Evolutionary conservation across 2,329 filamentous ascomycete genomes (phyloP), one percentile per base, ranked within the genome.

Genomic region (Colletotrichum acutatum): DNA sequence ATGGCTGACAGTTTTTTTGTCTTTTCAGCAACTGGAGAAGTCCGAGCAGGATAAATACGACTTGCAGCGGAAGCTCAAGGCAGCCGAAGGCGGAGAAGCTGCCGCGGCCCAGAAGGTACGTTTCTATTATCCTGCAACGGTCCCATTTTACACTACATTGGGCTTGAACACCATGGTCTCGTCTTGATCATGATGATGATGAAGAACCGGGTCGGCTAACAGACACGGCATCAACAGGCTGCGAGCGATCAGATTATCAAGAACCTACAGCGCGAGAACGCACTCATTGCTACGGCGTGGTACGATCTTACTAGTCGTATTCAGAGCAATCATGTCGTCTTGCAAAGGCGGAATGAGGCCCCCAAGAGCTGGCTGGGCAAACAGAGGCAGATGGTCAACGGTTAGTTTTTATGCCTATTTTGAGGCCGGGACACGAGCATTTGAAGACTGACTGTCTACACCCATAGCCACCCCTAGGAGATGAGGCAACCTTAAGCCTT

Each of bases 321-420:
- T 76, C 94, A 97, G 83, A 95, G 93, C 84, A 96, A 95, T 80
- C 93, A 94, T 74, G 92, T 96, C 54, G 90, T 94, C 67, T 83
- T 97, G 74, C 93, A 95, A 79, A 86, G 94, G 76, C 88, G 93
- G 76, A 90, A 90, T 77, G 93, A 96, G 77, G 89, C 89, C 76
- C 93, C 94, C 16, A 92, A 91, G 83, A 95, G 93, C 83, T 97
- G 94, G 93, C 84, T 97, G 77, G 94, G 94, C 78, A 95, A 94
- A 86, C 94, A 97, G 87, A 89, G 94, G 80, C 90, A 91, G 79
- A 87, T 91, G 85, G 90, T 93, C 76, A 91, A 92, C 81, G 87
- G 87, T 90, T 67, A 77, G 84, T 32, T 14, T 14, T 24, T 32
- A 5, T 34, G 32, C 12, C 42, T 42, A n/a, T 77, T 42, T 9